phyloP scores from a whole-genome alignment of 345 rosid genomes.

The Turritis glabra region DNA sequence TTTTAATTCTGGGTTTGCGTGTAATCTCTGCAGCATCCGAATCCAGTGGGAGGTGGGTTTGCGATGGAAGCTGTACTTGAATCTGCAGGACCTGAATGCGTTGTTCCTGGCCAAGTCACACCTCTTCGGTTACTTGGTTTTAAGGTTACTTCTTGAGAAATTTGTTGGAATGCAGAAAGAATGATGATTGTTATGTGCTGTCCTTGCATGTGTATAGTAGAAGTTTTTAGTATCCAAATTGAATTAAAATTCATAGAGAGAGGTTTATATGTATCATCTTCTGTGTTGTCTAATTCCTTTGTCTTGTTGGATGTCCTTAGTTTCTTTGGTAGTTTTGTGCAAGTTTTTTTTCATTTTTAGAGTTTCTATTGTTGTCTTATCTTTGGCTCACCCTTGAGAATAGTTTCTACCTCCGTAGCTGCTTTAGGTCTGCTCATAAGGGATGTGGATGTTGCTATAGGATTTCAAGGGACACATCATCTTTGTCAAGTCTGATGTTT shows the following conservation, averaged over 20 bases:
- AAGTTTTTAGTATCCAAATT: not conserved
- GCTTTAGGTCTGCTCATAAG: not conserved
- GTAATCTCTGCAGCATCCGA: slow-evolving; percentile 55
- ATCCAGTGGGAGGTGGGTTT: slow-evolving; percentile 79
- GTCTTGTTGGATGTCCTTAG: not conserved
- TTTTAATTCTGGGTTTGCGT: not conserved
- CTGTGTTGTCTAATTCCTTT: not conserved
- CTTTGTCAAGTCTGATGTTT: not conserved
- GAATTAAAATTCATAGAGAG: not conserved
- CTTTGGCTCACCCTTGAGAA: not conserved
- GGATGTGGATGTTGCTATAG: too few species aligned
- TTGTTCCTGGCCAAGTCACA: slow-evolving; percentile 78
- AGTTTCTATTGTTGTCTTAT: too few species aligned
- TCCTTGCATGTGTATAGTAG: not conserved
- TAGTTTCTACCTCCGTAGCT: not conserved
- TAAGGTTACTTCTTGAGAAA: slow-evolving; percentile 47
- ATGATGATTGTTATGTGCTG: not conserved
- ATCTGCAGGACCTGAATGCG: slow-evolving; percentile 88
- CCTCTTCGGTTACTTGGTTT: slow-evolving; percentile 80
- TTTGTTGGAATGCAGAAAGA: not conserved
- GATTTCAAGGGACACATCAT: not conserved
- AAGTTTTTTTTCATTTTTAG: too few species aligned
- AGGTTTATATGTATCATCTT: not conserved
- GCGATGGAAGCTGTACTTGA: slow-evolving; percentile 75
- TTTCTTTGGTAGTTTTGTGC: not conserved